Evolutionary conservation across 2,329 filamentous ascomycete species (phyloP).

Genomic region (Neurospora crassa): DNA sequence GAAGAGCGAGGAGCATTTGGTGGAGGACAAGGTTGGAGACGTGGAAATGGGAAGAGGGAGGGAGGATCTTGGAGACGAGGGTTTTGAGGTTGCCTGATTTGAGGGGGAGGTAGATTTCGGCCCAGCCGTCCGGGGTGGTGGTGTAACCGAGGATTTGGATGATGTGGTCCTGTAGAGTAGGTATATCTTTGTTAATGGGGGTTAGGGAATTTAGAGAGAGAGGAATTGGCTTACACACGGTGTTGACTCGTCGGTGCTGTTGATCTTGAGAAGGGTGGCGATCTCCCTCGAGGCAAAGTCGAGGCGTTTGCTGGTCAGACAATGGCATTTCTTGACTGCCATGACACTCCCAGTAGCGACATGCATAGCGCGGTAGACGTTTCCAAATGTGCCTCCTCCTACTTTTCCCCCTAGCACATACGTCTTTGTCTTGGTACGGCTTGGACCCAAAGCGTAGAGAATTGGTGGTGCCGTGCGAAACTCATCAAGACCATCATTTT

Average conservation of each 20-base stretch:
- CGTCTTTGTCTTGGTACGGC: slow-evolving; percentile 8
- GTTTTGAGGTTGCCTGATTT: slow-evolving; percentile 16
- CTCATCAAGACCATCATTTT: slow-evolving; percentile 12
- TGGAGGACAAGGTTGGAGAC: slow-evolving; percentile 13
- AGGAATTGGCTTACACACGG: slow-evolving; percentile 12
- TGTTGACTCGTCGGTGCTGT: slow-evolving; percentile 8
- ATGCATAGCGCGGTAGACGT: slow-evolving; percentile 17
- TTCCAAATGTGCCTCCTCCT: slow-evolving; percentile 19
- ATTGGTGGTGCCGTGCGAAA: slow-evolving; percentile 11
- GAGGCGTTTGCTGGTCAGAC: slow-evolving; percentile 14
- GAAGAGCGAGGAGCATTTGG: slow-evolving; percentile 19
- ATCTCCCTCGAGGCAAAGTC: slow-evolving; percentile 20
- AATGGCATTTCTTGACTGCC: slow-evolving; percentile 22
- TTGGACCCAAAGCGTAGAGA: slow-evolving; percentile 13
- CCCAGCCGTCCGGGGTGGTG: slow-evolving; percentile 5
- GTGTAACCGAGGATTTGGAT: slow-evolving; percentile 13
- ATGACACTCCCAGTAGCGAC: slow-evolving; percentile 17
- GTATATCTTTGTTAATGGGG: neutral
- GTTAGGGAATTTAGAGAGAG: neutral
- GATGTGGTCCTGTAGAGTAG: slow-evolving; percentile 14
- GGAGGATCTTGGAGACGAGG: neutral
- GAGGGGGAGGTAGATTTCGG: slow-evolving; percentile 19
- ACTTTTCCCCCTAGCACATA: slow-evolving; percentile 18
- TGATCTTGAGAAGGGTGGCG: slow-evolving; percentile 18
- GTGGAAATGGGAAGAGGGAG: neutral